A percentile compares a stretch with the other conserved stretches of the same genome.
Conservation (phyloP, 495 filamentous ascomycete genomes). For the Endocarpon pusillum region DNA sequence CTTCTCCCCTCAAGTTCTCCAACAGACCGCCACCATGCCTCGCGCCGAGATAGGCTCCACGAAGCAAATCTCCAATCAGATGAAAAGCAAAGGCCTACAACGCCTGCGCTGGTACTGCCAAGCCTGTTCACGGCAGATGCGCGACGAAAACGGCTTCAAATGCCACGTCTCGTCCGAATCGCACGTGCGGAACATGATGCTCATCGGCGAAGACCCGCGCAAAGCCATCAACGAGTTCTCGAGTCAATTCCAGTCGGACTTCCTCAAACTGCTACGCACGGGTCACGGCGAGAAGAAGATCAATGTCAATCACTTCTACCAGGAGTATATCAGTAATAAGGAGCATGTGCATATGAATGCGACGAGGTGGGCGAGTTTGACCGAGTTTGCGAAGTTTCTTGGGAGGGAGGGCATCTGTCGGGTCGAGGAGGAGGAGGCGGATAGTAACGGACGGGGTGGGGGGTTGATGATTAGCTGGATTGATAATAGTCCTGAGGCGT, state of each 20-base stretch:
- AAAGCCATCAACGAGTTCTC: slow-evolving; percentile 63
- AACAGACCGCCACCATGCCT: slow-evolving; percentile 44
- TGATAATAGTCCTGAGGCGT: slow-evolving; percentile 71
- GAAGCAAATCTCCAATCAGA: slow-evolving; percentile 73
- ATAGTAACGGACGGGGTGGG: slow-evolving; percentile 5
- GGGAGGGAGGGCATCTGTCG: slow-evolving; percentile 69
- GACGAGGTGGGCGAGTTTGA: slow-evolving; percentile 68
- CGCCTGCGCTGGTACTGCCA: slow-evolving; percentile 65
- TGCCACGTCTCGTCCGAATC: slow-evolving; percentile 62
- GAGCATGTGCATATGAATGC: slow-evolving; percentile 89
- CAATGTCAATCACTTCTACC: slow-evolving; percentile 80
- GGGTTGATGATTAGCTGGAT: slow-evolving; percentile 79
- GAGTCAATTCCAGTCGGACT: slow-evolving; percentile 63
- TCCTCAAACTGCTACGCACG: slow-evolving; percentile 56
- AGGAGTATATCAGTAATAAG: slow-evolving; percentile 60
- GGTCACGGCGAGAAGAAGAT: slow-evolving; percentile 75
- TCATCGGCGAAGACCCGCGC: slow-evolving; percentile 69
- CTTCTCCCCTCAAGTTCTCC: no score
- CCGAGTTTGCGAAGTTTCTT: slow-evolving; percentile 74
- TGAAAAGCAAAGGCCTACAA: slow-evolving; percentile 79
- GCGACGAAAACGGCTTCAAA: slow-evolving; percentile 65
- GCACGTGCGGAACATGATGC: slow-evolving; percentile 71
- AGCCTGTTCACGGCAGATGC: slow-evolving; percentile 29
- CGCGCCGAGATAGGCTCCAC: slow-evolving; percentile 78
- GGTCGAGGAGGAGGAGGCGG: slow-evolving; percentile 78